Evolutionary conservation across 2,329 filamentous ascomycete genomes (phyloP).

Genomic region (Fusarium staphyleae): DNA sequence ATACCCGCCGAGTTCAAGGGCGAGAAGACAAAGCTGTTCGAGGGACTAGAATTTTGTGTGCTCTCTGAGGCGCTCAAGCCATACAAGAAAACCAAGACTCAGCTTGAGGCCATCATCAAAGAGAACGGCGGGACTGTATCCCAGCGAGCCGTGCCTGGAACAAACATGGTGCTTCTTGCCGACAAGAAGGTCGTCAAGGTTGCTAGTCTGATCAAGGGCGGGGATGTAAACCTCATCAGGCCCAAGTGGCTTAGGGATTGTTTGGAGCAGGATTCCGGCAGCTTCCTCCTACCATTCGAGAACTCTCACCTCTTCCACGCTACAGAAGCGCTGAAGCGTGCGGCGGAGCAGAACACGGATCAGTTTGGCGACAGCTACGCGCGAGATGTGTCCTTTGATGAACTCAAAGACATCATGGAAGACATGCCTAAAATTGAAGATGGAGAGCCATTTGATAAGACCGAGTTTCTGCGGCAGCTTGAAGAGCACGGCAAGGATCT

Average conservation of each 20-base stretch:
- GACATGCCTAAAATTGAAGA: slow-evolving; percentile 60
- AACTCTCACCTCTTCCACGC: slow-evolving; percentile 75
- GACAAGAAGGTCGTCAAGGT: slow-evolving; percentile 85
- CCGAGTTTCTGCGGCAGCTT: slow-evolving; percentile 61
- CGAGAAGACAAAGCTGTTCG: slow-evolving; percentile 71
- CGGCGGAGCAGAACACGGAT: slow-evolving; percentile 72
- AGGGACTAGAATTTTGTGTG: slow-evolving; percentile 81
- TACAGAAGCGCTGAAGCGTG: slow-evolving; percentile 60
- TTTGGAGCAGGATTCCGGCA: slow-evolving; percentile 63
- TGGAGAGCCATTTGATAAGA: slow-evolving; percentile 51
- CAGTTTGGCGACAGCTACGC: slow-evolving; percentile 83
- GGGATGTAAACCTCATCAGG: slow-evolving; percentile 74
- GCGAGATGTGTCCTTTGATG: slow-evolving; percentile 69
- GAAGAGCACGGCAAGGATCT: slow-evolving; percentile 63
- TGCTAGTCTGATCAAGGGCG: slow-evolving; percentile 78
- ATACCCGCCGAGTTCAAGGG: slow-evolving; percentile 56
- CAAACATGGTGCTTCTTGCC: slow-evolving; percentile 74
- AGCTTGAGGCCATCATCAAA: slow-evolving; percentile 83
- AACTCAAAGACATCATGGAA: slow-evolving; percentile 62
- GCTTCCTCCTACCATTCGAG: slow-evolving; percentile 69
- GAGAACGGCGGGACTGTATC: slow-evolving; percentile 81
- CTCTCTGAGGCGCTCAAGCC: slow-evolving; percentile 78
- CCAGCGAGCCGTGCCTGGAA: slow-evolving; percentile 71
- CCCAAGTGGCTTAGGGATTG: slow-evolving; percentile 88
- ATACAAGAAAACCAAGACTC: slow-evolving; percentile 75